Base-by-base conservation (phyloP, 2,329 filamentous ascomycete genomes). In the Basipetospora chlamydospora region DNA sequence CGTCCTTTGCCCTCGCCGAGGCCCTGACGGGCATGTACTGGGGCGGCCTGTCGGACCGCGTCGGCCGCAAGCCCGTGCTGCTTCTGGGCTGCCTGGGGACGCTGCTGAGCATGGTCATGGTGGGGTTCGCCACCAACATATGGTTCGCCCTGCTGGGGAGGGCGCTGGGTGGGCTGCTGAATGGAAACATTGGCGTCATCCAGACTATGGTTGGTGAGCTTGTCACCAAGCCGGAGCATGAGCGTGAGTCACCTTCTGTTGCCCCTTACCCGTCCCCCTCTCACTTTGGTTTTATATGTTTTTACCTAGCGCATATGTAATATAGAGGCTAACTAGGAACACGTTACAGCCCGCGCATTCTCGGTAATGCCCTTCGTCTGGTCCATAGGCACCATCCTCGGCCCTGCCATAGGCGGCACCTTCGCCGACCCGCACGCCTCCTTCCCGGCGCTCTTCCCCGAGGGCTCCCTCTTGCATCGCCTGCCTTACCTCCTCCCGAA, bases 361-460 rank as follows among this genome's bases (percentile, higher is more conserved):
- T 77, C 85, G 3, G 73, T 94, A 30, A 93, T 95, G 84, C 87
- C 87, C 1, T 94, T 94, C 50, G 80, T 94, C 6, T 95, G 87
- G 86, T 80, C 73, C 32, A 77, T 94, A 36, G 87, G 87, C 17
- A 92, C 84, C 8, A 93, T 94, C 44, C 67, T 93, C 37, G 87
- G 87, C 0, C 82, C 87, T 43, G 82, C 80, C 5, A 85, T 95
- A 44, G 88, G 88, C 41, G 88, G 88, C 23, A 73, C 80, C 38
- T 85, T 94, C 53, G 81, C 86, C 41, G 77, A 84, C 45, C 87
- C 88, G 18, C 70, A 77, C 42, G 62, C 72, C 25, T 76, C 76
- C 15, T 93, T 81, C 55, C 86, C 88, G 15, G 59, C 65, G 18
- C 30, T 72, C 1, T 90, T 94, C 50, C 73, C 79, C 29, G 49